Evolutionary conservation across 257 asterid species (phyloP).

Genomic region (Nicotiana otophora): DNA sequence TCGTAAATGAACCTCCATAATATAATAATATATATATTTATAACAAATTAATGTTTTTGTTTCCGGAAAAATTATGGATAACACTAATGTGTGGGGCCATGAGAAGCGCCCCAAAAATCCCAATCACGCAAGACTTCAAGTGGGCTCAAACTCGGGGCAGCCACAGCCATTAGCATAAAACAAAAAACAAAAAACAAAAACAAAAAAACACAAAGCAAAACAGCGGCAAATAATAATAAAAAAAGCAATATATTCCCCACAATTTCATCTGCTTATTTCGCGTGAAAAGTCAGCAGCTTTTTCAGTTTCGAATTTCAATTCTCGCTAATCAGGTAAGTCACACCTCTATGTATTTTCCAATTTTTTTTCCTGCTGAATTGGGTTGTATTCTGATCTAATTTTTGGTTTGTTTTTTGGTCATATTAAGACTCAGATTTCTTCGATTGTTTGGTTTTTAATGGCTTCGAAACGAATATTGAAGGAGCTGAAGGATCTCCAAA

Average conservation of each 20-base stretch:
- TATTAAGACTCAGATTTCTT: background rate
- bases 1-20: too few species aligned
- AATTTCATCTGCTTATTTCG: background rate
- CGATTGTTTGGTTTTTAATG: background rate
- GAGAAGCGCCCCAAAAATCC: background rate
- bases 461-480: conserved; percentile 11
- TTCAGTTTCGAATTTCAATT: background rate
- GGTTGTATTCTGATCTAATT: background rate
- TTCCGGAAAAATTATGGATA: too few species aligned
- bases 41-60: too few species aligned
- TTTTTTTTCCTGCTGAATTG: background rate
- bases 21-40: too few species aligned
- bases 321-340: background rate
- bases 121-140: background rate
- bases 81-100: background rate
- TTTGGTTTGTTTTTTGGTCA: background rate
- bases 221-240: background rate
- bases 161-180: background rate
- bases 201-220: background rate
- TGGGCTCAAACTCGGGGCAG: conserved; percentile 6
- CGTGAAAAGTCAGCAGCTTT: background rate
- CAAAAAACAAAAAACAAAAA: background rate
- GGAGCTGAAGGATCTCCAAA: conserved; percentile 9
- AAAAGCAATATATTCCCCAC: background rate
- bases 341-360: background rate